Percentiles rank a stretch among this genome's conserved stretches.
phyloP scores from a whole-genome alignment of 1,139 yeast genomes.

The Geotrichum macrosporum region DNA sequence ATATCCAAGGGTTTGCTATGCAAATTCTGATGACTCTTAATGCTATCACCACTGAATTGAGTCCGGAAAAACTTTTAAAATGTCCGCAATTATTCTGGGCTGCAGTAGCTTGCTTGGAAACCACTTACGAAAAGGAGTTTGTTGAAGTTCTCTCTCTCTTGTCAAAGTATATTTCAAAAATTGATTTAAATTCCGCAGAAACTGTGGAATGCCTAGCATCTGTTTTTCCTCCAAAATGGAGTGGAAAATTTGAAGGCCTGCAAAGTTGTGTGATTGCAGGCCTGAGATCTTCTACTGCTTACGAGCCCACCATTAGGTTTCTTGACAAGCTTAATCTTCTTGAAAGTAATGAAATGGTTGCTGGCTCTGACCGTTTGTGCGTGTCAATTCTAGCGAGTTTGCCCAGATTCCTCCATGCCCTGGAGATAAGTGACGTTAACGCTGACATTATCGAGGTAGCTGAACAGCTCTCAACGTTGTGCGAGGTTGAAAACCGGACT shows the following conservation, averaged over 20 bases:
- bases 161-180: conserved; percentile 77
- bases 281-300: conserved; percentile 70
- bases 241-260: conserved; percentile 85
- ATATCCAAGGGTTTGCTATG: conserved; percentile 95
- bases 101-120: conserved; percentile 83
- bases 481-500: conserved; percentile 53
- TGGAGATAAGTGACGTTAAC: conserved; percentile 52
- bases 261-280: conserved; percentile 79
- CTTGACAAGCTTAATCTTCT: conserved; percentile 64
- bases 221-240: conserved; percentile 95
- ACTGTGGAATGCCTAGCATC: conserved; percentile 78
- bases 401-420: conserved; percentile 79
- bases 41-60: conserved; percentile 82
- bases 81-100: conserved; percentile 97
- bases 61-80: conserved; percentile 70
- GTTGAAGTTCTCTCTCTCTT: conserved; percentile 79
- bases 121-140: conserved; percentile 90
- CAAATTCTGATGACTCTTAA: conserved; percentile 93
- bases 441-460: conserved; percentile 31
- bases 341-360: conserved; percentile 72
- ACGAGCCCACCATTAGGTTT: conserved; percentile 71
- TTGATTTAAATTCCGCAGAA: conserved; percentile 80
- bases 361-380: conserved; percentile 64
- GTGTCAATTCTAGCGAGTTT: conserved; percentile 71
- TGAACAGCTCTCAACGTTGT: conserved; percentile 51